Evolutionary conservation across 2,329 filamentous ascomycete species (phyloP), one percentile per base, ranked within the genome.

Genomic region (Trichoderma atrobrunneum): DNA sequence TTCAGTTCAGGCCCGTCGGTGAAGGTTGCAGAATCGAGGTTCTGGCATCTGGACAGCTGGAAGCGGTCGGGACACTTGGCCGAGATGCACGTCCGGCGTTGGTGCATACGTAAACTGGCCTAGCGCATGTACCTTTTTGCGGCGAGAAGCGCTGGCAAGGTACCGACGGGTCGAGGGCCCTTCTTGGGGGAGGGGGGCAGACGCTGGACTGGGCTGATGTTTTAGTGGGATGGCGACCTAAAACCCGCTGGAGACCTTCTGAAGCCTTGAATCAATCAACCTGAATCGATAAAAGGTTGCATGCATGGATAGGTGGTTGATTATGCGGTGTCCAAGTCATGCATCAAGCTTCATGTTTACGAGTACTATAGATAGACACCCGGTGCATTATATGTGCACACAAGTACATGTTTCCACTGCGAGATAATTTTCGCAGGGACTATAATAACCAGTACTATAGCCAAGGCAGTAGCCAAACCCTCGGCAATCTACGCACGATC

Each of bases 1-100:
- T 28, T 56, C 14, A 24, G 36, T 43, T 18, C 3, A 54, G 39
- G 67, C 54, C 32, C 67, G 67, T 70, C 67, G 67, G 67, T 70
- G 67, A 70, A 54, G 67, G 67, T 54, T 70, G 67, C 57, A 70
- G 67, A 70, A 70, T 70, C 67, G 67, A 70, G 59, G 67, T 54
- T 24, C 21, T 54, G 48, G 39, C n/a, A 54, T 70, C 67, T 70
- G 67, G 67, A 62, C 67, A 63, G 43, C 59, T 63, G 67, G 67
- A 54, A 63, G 67, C 67, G 67, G 67, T 70, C 67, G 65, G 67
- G 67, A 61, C 67, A 70, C 57, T 70, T 70, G 67, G 57, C 43
- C 59, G 39, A 61, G 67, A 54, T 63, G 57, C 59, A 57, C 24
- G 67, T 26, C 39, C 63, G 36, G 43, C 63, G 63, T 28, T 28